These are phyloP conservation scores for Filosporella fistucella DNA, from an alignment of 495 filamentous ascomycete genomes.

Conservation along the genomic window DNA sequence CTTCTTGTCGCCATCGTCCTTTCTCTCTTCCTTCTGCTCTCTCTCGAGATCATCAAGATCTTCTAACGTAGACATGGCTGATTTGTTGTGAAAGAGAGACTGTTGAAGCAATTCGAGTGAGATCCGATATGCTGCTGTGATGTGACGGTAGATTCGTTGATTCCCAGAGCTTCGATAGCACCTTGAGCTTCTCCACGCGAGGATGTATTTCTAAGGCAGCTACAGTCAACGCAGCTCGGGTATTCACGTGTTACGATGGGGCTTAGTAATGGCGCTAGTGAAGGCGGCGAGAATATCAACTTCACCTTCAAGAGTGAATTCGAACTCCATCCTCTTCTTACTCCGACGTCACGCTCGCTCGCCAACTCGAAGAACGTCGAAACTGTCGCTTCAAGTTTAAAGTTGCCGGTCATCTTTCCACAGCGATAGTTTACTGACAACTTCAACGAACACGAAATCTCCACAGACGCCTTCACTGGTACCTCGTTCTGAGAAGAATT, in stretches of 20 bases:
- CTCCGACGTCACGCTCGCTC: slow-evolving; percentile 20
- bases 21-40: slow-evolving; percentile 57
- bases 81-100: neutral
- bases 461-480: slow-evolving; percentile 29
- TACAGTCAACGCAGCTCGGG: too few species aligned
- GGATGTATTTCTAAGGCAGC: slow-evolving; percentile 19
- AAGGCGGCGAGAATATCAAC: too few species aligned
- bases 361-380: slow-evolving; percentile 20
- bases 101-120: neutral
- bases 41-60: slow-evolving; percentile 68
- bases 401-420: slow-evolving; percentile 23
- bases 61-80: slow-evolving; percentile 76
- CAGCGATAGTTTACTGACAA: slow-evolving; percentile 25
- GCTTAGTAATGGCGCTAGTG: too few species aligned
- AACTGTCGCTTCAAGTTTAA: slow-evolving; percentile 21
- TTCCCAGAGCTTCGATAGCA: slow-evolving; percentile 7
- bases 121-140: neutral
- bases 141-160: neutral
- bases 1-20: slow-evolving; percentile 68
- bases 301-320: neutral
- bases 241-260: too few species aligned
- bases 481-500: slow-evolving; percentile 19
- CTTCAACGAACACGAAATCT: slow-evolving; percentile 23
- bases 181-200: slow-evolving; percentile 19
- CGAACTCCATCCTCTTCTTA: slow-evolving; percentile 2